Evolutionary conservation across 1,284 basidiomycete species (phyloP).

Genomic region (Trametes pubescens): DNA sequence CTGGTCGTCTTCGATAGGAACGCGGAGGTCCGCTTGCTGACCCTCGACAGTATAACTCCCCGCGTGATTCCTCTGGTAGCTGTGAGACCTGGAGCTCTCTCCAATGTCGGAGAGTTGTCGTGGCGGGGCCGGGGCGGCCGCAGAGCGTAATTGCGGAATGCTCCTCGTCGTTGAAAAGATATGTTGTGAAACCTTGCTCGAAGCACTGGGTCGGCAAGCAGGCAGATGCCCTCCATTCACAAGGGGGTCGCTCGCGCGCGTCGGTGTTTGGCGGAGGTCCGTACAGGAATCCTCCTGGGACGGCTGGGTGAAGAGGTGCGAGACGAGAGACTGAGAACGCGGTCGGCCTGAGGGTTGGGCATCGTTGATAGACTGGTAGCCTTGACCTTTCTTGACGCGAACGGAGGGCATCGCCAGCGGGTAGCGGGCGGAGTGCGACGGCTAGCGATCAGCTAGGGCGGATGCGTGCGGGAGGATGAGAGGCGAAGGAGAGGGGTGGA

Average conservation of each 20-base stretch:
- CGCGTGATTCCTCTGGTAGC: constrained; percentile 8
- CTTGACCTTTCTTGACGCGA: constrained; percentile 58
- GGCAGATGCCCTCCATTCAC: constrained; percentile 7
- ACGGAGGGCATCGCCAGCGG: constrained; percentile 60
- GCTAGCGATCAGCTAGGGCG: constrained; percentile 19
- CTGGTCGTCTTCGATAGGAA: constrained; percentile 41
- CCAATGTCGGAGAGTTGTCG: constrained; percentile 20
- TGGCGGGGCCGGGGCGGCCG: neutral
- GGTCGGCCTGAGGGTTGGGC: constrained; percentile 19
- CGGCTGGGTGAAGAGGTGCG: constrained; percentile 11
- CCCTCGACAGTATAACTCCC: constrained; percentile 40
- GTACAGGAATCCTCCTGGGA: neutral
- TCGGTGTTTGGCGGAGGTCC: constrained; percentile 7
- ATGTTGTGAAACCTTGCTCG: constrained; percentile 41
- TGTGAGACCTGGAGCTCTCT: constrained; percentile 16
- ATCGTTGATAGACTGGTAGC: constrained; percentile 53
- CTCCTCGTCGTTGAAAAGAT: constrained; percentile 34
- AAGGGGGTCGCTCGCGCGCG: constrained; percentile 15
- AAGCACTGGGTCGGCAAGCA: constrained; percentile 21
- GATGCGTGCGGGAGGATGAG: constrained; percentile 7
- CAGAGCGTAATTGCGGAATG: constrained; percentile 6
- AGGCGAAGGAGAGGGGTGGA: constrained; percentile 8
- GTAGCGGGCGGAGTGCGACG: constrained; percentile 11
- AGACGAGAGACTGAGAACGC: constrained; percentile 25
- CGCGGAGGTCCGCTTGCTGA: constrained; percentile 43